Base-by-base conservation (phyloP, 1,284 basidiomycete genomes). In the Kwoniella shivajii region DNA sequence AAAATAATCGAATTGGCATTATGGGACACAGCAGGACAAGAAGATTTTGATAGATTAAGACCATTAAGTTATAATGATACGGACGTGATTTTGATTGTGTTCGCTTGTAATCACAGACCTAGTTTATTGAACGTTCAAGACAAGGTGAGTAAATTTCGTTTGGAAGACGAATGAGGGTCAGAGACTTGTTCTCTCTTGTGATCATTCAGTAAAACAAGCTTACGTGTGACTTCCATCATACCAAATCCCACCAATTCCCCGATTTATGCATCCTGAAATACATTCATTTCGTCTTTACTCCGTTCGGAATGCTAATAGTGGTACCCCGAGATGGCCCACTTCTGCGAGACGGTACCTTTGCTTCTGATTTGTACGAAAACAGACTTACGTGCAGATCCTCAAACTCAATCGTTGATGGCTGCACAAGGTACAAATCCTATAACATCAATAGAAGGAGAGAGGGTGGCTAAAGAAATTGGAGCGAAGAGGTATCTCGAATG, bases 1-100 rank as follows among this genome's bases (percentile, higher is more conserved):
- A 96, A 95, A 79, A 82, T 86, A 44, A 87, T 98, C 67, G 94
- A 98, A 77, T 84, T 98, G 33, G 93, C 94, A 4, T 82, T 99
- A 31, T 99, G 94, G 94, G 94, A 98, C 79, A 98, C 95, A 1
- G 95, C 94, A 5, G 94, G 95, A 18, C 94, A 98, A 78, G 94
- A 98, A 80, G 94, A 98, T 80, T 98, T 97, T 78, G 94, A 98
- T 77, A 84, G 94, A 62, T 82, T 98, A 63, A 84, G 94, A 63
- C 94, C 94, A 26, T 82, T 99, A 59, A 92, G 89, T 75, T 98
- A 98, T 73, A 93, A 94, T 34, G 95, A 97, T 77, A 92, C 89
- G 80, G 88, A 97, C 77, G 92, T 98, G 53, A 94, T 99, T 68
- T 85, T 98, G 63, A 90, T 98, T 69, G 92, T 97, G 36, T 99